Base-by-base conservation (phyloP, 345 rosid species). In the Erodium maritimum region DNA sequence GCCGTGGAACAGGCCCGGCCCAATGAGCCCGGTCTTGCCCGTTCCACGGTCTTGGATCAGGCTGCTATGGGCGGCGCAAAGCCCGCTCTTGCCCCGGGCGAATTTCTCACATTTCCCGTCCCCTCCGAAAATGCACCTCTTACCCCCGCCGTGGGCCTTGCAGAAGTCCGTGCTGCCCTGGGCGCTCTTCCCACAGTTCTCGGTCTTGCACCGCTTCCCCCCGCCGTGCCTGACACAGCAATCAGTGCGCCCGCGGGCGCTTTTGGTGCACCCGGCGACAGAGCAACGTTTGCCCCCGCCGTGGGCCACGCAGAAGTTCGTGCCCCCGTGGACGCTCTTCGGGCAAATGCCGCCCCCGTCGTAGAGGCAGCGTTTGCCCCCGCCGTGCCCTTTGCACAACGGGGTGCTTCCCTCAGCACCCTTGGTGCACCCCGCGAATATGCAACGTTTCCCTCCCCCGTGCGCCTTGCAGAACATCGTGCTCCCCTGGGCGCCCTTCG, bases 321-420 rank as follows among this genome's bases (percentile, higher is more conserved):
- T 91, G 53, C 97, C 96, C 58, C 97, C 97, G 19, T 88, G 97
- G 4, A 91, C 97, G 23, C 97, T 91, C 64, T 91, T 91, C 11
- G 95, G 95, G 74, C 96, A 91, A 59, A 88, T 88, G 33, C 98
- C 98, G 5, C 98, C 98, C 51, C 96, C 96, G 63, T 88, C 88
- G 63, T 59, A 81, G 69, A 84, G 76, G 72, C 98, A 91, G 5
- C 98, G 88, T 64, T 91, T 91, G 21, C 98, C 96, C 18, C 96
- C 98, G 64, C 98, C 98, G 0, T 91, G 98, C 21, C 88, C 96
- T 73, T 91, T 91, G 77, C 98, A 91, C 65, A 88, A 57, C 1
- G 95, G 96, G 0, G 98, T 91, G 66, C 95, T 91, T 52, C 98
- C 98, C 77, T 91, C 98, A 0, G 98, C 98, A 21, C 96, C 96